These are phyloP conservation scores for Alternaria incomplexa DNA, from an alignment of 2,329 filamentous ascomycete genomes.

Conservation along the genomic window DNA sequence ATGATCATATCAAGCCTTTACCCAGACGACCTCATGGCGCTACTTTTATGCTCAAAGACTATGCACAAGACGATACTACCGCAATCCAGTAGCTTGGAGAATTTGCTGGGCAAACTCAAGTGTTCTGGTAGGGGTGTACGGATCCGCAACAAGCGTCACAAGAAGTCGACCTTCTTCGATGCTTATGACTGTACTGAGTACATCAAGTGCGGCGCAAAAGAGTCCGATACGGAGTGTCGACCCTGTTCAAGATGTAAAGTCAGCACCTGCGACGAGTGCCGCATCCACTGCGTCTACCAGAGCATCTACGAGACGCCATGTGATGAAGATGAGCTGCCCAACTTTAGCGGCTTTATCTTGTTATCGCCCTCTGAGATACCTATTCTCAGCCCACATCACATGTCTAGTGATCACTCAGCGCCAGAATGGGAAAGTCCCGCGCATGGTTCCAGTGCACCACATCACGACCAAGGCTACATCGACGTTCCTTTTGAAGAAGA, in stretches of 20 bases:
- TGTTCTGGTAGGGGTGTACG: constrained; percentile 36
- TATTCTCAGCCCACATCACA: constrained; percentile 38
- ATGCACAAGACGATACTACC: constrained; percentile 32
- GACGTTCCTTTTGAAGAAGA: constrained; percentile 33
- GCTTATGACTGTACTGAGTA: constrained; percentile 29
- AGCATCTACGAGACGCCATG: constrained; percentile 32
- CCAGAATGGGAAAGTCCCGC: constrained; percentile 17
- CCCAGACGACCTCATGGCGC: constrained; percentile 35
- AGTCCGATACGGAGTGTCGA: constrained; percentile 19
- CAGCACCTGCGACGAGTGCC: constrained; percentile 45
- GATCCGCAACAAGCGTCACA: constrained; percentile 29
- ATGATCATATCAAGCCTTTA: constrained; percentile 29
- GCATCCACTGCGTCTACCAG: constrained; percentile 45
- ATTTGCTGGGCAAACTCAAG: constrained; percentile 31
- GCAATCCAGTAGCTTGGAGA: constrained; percentile 28
- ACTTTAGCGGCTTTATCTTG: constrained; percentile 40
- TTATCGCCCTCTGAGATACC: constrained; percentile 32
- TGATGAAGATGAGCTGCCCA: constrained; percentile 37
- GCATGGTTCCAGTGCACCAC: constrained; percentile 8
- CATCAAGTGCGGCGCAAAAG: constrained; percentile 27
- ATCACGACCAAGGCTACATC: constrained; percentile 43
- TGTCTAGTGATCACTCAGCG: constrained; percentile 6
- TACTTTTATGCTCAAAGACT: constrained; percentile 37
- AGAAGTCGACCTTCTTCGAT: constrained; percentile 32
- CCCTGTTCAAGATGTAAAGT: constrained; percentile 35